Evolutionary conservation across 208 protist species (phyloP), one percentile per base, ranked within the genome.

Genomic region (Phytomonas serpens): DNA sequence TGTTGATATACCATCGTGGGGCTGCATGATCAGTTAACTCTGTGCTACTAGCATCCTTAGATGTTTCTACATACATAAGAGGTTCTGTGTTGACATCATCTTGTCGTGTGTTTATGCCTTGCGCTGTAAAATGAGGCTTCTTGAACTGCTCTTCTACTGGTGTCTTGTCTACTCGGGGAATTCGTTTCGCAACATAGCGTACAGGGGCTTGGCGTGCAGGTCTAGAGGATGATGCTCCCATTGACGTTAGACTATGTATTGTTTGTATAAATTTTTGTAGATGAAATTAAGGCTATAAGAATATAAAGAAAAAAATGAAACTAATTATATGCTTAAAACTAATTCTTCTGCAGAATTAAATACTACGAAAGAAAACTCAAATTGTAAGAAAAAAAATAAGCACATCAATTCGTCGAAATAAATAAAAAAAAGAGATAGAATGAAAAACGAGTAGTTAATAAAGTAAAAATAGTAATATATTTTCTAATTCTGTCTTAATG

Each of bases 1-100:
- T 92, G 77, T 94, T 94, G 32, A 94, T 65, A 71, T 94, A 94
- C 86, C 88, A 94, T 51, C 88, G 78, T 29, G 88, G 88, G 3
- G 88, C 78, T 14, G 77, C 74, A 68, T 94, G 88, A 64, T 94
- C 88, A 14, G 88, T 94, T 40, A 94, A 68, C 77, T 94, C 85
- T 27, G 88, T 94, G 64, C 82, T 83, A 73, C 76, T 86, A 13
- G 77, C 84, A 61, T 94, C 88, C 72, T 90, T 88, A n/a, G 88
- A 87, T 31, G 88, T 90, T 77, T 94, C 86, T 30, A 94, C 88
- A 77, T 94, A 94, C 86, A 94, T 91, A 30, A 90, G 73, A 31
- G 88, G 88, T 73, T 94, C 86, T 31, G 88, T 94, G 73, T 94
- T 94, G 34, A 94, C 85, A 68, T 94, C 84, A 69, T 94, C 88